phyloP scores from a whole-genome alignment of 1,284 basidiomycete genomes.

The Coniferiporia weirii region DNA sequence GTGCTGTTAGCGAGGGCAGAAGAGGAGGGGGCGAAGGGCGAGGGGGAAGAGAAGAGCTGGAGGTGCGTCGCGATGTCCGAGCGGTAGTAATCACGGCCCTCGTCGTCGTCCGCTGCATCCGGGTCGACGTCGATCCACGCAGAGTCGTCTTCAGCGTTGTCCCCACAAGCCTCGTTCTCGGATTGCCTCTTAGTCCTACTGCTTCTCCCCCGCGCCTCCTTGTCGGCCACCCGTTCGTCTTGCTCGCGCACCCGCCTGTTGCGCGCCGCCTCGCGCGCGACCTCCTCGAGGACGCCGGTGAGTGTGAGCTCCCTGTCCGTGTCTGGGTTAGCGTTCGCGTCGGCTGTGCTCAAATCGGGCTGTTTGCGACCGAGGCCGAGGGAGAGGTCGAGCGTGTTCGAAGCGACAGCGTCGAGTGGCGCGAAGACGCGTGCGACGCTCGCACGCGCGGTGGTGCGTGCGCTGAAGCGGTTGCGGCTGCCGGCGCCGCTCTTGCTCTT shows the following conservation, averaged over 20 bases:
- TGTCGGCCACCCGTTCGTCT: background rate
- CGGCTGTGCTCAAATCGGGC: no score
- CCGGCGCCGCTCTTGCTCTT: no score
- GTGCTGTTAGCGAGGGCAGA: background rate
- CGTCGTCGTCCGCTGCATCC: background rate
- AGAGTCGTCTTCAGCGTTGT: conserved; percentile 5
- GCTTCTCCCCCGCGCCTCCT: background rate
- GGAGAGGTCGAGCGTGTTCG: conserved; percentile 4
- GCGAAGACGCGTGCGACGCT: conserved; percentile 11
- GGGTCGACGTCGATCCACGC: conserved; percentile 14
- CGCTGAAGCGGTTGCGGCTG: background rate
- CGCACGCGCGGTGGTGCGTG: background rate
- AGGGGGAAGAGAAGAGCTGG: conserved; percentile 13
- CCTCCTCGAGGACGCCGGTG: conserved; percentile 13
- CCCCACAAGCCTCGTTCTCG: no score
- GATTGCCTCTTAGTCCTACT: no score
- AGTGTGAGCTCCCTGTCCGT: background rate
- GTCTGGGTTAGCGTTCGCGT: no score
- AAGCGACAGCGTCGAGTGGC: conserved; percentile 11
- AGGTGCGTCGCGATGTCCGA: conserved; percentile 17
- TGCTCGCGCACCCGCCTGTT: background rate
- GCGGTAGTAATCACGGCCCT: conserved; percentile 15
- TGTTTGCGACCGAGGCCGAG: background rate
- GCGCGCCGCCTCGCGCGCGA: conserved; percentile 2
- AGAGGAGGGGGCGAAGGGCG: conserved; percentile 1